These are phyloP conservation scores for Annulohypoxylon bovei DNA, from an alignment of 495 filamentous ascomycete species.

Conservation along the genomic window DNA sequence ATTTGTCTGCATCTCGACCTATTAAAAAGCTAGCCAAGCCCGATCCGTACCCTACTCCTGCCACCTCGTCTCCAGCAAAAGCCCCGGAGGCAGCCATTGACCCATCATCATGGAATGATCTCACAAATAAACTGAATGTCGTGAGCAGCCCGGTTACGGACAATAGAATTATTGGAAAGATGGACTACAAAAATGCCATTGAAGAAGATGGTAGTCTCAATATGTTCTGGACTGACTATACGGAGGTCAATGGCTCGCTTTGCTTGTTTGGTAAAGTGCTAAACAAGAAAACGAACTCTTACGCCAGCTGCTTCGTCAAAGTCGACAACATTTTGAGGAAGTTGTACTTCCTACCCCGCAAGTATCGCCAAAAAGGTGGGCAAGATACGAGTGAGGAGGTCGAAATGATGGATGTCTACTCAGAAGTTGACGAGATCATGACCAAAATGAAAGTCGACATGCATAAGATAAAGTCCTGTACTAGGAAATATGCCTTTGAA, in stretches of 20 bases:
- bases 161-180: slow-evolving; percentile 74
- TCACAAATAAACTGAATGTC: slow-evolving; percentile 87
- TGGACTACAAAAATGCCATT: slow-evolving; percentile 79
- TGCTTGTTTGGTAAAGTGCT: slow-evolving; percentile 97
- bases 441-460: slow-evolving; percentile 79
- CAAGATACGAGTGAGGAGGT: slow-evolving; percentile 81
- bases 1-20: slow-evolving; percentile 85
- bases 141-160: slow-evolving; percentile 71
- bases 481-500: slow-evolving; percentile 95
- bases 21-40: slow-evolving; percentile 77
- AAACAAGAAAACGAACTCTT: slow-evolving; percentile 81
- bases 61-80: slow-evolving; percentile 78
- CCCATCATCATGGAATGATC: slow-evolving; percentile 87
- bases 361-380: slow-evolving; percentile 66
- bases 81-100: slow-evolving; percentile 67
- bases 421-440: slow-evolving; percentile 88
- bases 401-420: slow-evolving; percentile 87
- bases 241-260: slow-evolving; percentile 88
- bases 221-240: slow-evolving; percentile 98
- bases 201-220: slow-evolving; percentile 91
- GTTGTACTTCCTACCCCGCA: slow-evolving; percentile 89
- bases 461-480: slow-evolving; percentile 92
- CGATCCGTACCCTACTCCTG: slow-evolving; percentile 70
- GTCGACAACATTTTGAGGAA: slow-evolving; percentile 94
- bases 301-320: slow-evolving; percentile 94